phyloP scores from a whole-genome alignment of 116 monocot species.

The Trichopus zeylanicus region DNA sequence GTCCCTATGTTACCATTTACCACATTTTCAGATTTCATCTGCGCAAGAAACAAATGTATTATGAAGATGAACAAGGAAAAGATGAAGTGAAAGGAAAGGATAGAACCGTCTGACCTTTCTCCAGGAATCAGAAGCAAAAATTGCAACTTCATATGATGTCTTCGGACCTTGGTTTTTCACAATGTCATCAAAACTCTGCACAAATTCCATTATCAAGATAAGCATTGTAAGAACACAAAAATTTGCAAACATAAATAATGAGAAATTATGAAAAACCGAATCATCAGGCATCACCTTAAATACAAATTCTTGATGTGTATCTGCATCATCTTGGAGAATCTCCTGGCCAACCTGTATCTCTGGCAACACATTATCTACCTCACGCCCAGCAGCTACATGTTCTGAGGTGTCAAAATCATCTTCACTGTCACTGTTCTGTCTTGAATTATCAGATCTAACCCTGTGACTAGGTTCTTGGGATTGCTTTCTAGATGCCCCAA shows the following conservation, averaged over 20 bases:
- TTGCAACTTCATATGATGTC: slow-evolving; percentile 72
- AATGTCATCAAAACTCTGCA: slow-evolving; percentile 61
- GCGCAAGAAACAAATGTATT: slow-evolving; percentile 2
- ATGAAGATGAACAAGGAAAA: slow-evolving; percentile 3
- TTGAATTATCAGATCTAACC: slow-evolving; percentile 10
- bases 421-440: slow-evolving; percentile 56
- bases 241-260: not conserved
- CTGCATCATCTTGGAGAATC: slow-evolving; percentile 32
- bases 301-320: slow-evolving; percentile 22
- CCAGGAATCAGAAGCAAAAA: slow-evolving; percentile 77
- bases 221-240: not conserved
- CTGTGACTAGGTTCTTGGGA: slow-evolving; percentile 19
- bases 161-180: slow-evolving; percentile 42
- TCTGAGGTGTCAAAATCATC: slow-evolving; percentile 37
- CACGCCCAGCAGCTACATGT: slow-evolving; percentile 6
- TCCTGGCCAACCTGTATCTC: slow-evolving; percentile 23
- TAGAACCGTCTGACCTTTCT: slow-evolving; percentile 64
- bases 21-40: slow-evolving; percentile 46
- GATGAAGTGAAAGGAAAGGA: not conserved
- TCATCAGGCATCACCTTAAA: slow-evolving; percentile 36
- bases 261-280: not conserved
- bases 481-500: slow-evolving; percentile 39
- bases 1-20: slow-evolving; percentile 1
- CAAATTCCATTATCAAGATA: not conserved
- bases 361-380: slow-evolving; percentile 14